These are phyloP conservation scores for Acacia pycnantha DNA, from an alignment of 331 rosid genomes.

Conservation along the genomic window DNA sequence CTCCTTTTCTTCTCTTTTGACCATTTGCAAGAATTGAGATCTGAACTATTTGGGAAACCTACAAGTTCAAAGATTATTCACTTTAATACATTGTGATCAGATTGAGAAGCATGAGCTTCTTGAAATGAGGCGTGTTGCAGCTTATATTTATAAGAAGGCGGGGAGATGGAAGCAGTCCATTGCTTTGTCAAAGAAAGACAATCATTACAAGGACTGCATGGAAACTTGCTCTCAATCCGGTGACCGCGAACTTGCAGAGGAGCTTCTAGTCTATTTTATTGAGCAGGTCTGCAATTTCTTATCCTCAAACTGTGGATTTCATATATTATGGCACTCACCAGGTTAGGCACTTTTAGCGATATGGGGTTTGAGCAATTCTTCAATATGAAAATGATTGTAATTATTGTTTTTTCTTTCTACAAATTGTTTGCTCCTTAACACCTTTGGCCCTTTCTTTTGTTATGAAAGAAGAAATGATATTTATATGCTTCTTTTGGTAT, in stretches of 20 bases:
- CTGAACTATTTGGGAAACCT: conserved; percentile 8
- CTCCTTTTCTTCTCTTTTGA: conserved; percentile 13
- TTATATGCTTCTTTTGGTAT: conserved; percentile 19
- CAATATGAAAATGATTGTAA: conserved; percentile 8
- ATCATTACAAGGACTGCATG: conserved; percentile 89
- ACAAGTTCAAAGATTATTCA: conserved; percentile 26
- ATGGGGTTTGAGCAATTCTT: conserved; percentile 18
- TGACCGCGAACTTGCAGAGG: conserved; percentile 88
- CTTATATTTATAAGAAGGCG: conserved; percentile 85
- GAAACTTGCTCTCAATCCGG: conserved; percentile 90
- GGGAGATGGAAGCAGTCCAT: conserved; percentile 97
- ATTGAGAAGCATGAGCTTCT: conserved; percentile 94
- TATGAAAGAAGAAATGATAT: conserved; percentile 11
- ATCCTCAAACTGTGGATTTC: neutral
- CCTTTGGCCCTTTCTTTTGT: conserved; percentile 3
- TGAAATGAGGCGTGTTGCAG: conserved; percentile 94
- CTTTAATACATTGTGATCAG: conserved; percentile 38
- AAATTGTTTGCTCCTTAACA: conserved; percentile 6
- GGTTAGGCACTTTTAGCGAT: conserved; percentile 8
- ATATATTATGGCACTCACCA: neutral
- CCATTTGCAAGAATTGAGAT: conserved; percentile 12
- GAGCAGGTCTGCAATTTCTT: conserved; percentile 58
- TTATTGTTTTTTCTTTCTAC: neutral
- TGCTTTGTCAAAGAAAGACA: conserved; percentile 86
- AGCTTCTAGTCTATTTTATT: conserved; percentile 86